A percentile compares a stretch with the other conserved stretches of the same genome.
Conservation (phyloP, 768 basidiomycete species). For the Phanerochaete sordida region DNA sequence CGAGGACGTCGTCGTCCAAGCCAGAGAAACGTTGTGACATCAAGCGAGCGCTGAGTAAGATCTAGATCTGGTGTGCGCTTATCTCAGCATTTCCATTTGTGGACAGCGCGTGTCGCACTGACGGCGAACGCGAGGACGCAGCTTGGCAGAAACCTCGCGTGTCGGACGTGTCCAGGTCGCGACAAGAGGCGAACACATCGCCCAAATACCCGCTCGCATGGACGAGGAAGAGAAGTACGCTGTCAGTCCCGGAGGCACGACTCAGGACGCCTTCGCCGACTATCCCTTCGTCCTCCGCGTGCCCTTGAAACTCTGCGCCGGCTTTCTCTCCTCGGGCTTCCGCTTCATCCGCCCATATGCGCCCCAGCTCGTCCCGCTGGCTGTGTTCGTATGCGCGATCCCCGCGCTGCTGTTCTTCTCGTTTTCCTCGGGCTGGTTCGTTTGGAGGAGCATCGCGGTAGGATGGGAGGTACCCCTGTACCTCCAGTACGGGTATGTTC, state of each 20-base stretch:
- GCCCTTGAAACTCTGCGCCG: constrained; percentile 23
- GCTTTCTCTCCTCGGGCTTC: constrained; percentile 23
- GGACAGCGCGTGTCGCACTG: neutral
- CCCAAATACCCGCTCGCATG: neutral
- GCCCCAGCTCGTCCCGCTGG: constrained; percentile 62
- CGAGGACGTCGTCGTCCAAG: neutral
- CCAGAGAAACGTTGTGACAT: neutral
- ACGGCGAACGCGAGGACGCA: neutral
- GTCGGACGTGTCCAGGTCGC: neutral
- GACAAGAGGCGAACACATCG: neutral
- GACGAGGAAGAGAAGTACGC: neutral
- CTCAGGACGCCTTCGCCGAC: neutral
- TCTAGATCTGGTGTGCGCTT: neutral
- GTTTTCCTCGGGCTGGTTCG: constrained; percentile 62
- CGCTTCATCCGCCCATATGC: constrained; percentile 47
- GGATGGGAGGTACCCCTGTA: constrained; percentile 68
- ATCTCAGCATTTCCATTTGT: neutral
- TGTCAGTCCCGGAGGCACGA: neutral
- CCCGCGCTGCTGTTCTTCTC: constrained; percentile 63
- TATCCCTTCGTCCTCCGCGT: neutral
- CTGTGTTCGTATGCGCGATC: constrained; percentile 57
- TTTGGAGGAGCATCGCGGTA: constrained; percentile 70
- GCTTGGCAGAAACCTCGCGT: neutral
- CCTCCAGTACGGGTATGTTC: constrained; percentile 73
- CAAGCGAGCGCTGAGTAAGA: neutral